These are phyloP conservation scores for Oidiodendron maius DNA, from an alignment of 495 filamentous ascomycete species.

Conservation along the genomic window DNA sequence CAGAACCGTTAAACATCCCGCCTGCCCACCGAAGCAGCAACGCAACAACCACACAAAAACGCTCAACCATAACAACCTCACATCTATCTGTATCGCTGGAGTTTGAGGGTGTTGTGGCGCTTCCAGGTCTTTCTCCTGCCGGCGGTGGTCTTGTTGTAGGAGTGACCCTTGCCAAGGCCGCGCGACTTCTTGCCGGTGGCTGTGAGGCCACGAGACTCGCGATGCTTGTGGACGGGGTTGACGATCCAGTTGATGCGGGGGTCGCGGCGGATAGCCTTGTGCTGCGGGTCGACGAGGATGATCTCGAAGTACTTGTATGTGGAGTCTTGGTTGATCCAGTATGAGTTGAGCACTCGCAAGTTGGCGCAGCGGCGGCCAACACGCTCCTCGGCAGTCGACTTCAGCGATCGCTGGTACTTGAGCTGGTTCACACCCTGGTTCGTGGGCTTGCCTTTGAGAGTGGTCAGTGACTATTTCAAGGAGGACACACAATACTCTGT, in stretches of 20 bases:
- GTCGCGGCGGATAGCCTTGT: conserved; percentile 99
- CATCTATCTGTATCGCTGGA: conserved; percentile 75
- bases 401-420: conserved; percentile 99
- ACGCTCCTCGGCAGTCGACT: conserved; percentile 97
- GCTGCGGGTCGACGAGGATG: conserved; percentile 98
- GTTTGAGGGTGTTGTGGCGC: conserved; percentile 94
- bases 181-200: conserved; percentile 98
- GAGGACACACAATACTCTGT: no score
- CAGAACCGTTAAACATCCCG: conserved; percentile 13
- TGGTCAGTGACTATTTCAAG: no score
- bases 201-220: conserved; percentile 92
- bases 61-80: no score
- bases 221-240: conserved; percentile 99
- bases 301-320: conserved; percentile 99
- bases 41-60: conserved; percentile 14
- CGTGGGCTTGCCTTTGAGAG: conserved; percentile 92
- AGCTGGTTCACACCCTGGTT: conserved; percentile 99
- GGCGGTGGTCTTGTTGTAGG: conserved; percentile 93
- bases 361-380: conserved; percentile 98
- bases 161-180: conserved; percentile 97
- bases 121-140: conserved; percentile 99
- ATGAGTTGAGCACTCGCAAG: conserved; percentile 97
- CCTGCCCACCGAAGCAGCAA: conserved; percentile 6
- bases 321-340: conserved; percentile 99
- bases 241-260: conserved; percentile 99